Evolutionary conservation across 257 asterid genomes (phyloP).

Genomic region (Primulina tabacum): DNA sequence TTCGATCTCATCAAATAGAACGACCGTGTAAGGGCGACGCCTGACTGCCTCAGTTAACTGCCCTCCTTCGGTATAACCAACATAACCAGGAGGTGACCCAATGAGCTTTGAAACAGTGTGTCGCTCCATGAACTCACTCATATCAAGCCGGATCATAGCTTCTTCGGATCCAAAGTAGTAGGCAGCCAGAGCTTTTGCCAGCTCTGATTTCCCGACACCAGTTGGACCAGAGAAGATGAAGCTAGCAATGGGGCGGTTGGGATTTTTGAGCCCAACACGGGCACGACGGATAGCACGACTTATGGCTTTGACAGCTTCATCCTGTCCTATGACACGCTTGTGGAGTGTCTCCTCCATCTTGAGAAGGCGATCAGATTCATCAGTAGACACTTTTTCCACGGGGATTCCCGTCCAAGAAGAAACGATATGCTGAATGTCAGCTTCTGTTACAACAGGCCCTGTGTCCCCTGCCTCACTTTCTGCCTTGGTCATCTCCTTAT

Average conservation of each 20-base stretch:
- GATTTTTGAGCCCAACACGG: conserved; percentile 82
- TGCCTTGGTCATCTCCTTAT: conserved; percentile 92
- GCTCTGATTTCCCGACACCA: conserved; percentile 88
- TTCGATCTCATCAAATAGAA: conserved; percentile 79
- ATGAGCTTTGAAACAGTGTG: conserved; percentile 80
- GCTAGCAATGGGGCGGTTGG: conserved; percentile 83
- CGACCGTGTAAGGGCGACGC: conserved; percentile 65
- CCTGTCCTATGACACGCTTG: conserved; percentile 66
- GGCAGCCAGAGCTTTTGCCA: conserved; percentile 71
- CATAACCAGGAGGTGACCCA: conserved; percentile 89
- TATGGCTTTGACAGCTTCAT: conserved; percentile 76
- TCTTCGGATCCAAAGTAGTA: conserved; percentile 86
- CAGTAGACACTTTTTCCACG: conserved; percentile 86
- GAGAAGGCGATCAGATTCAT: conserved; percentile 90
- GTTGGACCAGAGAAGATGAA: conserved; percentile 90
- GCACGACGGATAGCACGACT: conserved; percentile 83
- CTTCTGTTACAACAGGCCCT: conserved; percentile 87
- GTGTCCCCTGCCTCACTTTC: conserved; percentile 80
- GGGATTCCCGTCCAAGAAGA: conserved; percentile 98
- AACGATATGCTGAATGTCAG: conserved; percentile 90
- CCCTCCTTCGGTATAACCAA: conserved; percentile 80
- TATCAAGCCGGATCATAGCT: conserved; percentile 81
- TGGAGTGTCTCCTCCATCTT: conserved; percentile 95
- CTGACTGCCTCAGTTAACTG: conserved; percentile 80
- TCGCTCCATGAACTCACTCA: conserved; percentile 93